Percentiles rank a stretch among this genome's conserved stretches.
These are phyloP conservation scores for Gynostemma pentaphyllum DNA, from an alignment of 306 rosid species.

Conservation along the genomic window DNA sequence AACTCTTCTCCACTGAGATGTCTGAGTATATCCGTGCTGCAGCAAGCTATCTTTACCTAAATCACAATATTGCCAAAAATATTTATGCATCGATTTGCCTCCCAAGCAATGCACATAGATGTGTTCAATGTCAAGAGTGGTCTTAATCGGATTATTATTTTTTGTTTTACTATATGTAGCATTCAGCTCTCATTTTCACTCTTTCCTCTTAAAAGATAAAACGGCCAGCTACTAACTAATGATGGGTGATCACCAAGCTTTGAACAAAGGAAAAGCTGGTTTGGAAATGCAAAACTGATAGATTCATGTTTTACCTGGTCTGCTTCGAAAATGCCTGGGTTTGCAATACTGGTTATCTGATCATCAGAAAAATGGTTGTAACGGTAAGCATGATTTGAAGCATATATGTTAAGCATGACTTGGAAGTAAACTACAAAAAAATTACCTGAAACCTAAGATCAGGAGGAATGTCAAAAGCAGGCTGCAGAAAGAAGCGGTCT, in stretches of 20 bases:
- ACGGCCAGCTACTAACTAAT: background rate
- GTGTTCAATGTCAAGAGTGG: background rate
- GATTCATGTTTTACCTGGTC: slow-evolving; percentile 52
- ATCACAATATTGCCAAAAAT: slow-evolving; percentile 10
- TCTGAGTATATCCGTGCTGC: slow-evolving; percentile 81
- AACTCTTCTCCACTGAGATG: slow-evolving; percentile 91
- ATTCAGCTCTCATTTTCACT: background rate
- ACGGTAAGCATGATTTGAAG: no score
- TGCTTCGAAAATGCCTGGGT: slow-evolving; percentile 87
- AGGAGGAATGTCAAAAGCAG: slow-evolving; percentile 57
- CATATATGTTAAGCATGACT: no score
- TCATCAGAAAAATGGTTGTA: background rate
- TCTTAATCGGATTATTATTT: background rate
- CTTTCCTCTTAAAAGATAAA: background rate
- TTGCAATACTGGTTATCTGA: slow-evolving; percentile 69
- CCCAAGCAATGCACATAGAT: background rate
- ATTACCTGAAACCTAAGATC: slow-evolving; percentile 64
- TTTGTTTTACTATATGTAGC: background rate
- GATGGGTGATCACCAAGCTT: background rate
- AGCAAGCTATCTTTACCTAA: slow-evolving; percentile 87
- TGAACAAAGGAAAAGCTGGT: background rate
- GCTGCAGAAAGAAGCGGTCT: slow-evolving; percentile 37
- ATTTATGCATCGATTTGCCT: background rate
- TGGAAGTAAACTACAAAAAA: background rate
- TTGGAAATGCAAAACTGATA: background rate